Base-by-base conservation (phyloP, 73 alveolate genomes). In the Uronychia binucleata region DNA sequence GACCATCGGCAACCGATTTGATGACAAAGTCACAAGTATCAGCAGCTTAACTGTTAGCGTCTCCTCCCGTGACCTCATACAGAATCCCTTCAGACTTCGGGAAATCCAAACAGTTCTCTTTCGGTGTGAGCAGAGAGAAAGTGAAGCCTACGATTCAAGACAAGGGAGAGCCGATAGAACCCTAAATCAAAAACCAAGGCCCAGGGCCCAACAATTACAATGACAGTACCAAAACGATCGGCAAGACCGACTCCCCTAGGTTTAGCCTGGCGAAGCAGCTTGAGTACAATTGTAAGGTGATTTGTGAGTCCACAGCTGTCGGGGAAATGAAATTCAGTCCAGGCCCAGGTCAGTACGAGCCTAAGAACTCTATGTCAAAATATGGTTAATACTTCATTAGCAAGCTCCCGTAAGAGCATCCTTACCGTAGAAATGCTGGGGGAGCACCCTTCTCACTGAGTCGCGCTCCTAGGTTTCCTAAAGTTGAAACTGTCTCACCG, bases 261-360 rank as follows among this genome's bases (percentile, higher is more conserved):
- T 46, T 46, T 19, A 46, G 67, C 19, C 67, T 46, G 5, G 5
- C 67, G 19, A 46, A 46, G 19, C 67, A 46, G 67, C 5, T 46
- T 19, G 67, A 46, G 5, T 46, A 46, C 67, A 46, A 46, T 46
- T 11, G 67, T 46, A 46, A 11, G 5, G 5, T 46, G 67, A 11
- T 46, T 5, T 11, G n/a, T 46, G 5, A 46, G 19, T 46, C 67
- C 19, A n/a, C 67, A 46, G 67, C n/a, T 19, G 67, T 46, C n/a
- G 67, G 67, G 19, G 67, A 46, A 19, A 78, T 80, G 31, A 89
- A 85, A 58, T 88, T 57, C 19, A 88, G 46, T 14, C 95, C 95
- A 33, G 95, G 95, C 33, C 95, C 95, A 78, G 95, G 95, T 33
- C n/a, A 85, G 34, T 89, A 89, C 35, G 92, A 89, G 58, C 88